Evolutionary conservation across 805 yeast species (phyloP).

Genomic region (Candida xyloterini): DNA sequence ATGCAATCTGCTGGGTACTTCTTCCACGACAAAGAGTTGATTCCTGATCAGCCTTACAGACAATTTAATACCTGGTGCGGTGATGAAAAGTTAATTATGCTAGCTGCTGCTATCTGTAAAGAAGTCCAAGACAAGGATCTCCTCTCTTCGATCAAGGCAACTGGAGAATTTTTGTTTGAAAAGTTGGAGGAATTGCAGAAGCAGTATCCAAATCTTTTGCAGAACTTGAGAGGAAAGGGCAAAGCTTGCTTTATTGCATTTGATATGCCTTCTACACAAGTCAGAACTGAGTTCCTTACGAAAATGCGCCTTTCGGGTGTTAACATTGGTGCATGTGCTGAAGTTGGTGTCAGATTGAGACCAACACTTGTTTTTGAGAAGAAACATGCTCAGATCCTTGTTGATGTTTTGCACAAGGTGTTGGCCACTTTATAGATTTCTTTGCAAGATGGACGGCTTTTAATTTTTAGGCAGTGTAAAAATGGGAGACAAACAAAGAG

Average conservation of each 20-base stretch:
- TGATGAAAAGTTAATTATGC: slow-evolving; percentile 76
- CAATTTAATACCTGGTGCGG: slow-evolving; percentile 96
- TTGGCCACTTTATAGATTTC: slow-evolving; percentile 23
- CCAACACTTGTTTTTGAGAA: slow-evolving; percentile 77
- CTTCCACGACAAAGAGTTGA: slow-evolving; percentile 69
- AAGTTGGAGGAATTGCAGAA: slow-evolving; percentile 51
- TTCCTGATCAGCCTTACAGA: slow-evolving; percentile 77
- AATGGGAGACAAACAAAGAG: slow-evolving; percentile 4
- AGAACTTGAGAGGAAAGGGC: slow-evolving; percentile 68
- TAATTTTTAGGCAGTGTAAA: slow-evolving; percentile 1
- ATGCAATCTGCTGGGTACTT: slow-evolving; percentile 88
- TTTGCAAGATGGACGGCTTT: neutral
- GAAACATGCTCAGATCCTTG: slow-evolving; percentile 71
- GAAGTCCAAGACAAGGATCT: slow-evolving; percentile 63
- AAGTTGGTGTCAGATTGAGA: slow-evolving; percentile 72
- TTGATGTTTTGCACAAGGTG: slow-evolving; percentile 42
- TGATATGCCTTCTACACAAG: slow-evolving; percentile 52
- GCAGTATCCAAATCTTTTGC: slow-evolving; percentile 51
- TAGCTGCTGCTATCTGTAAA: slow-evolving; percentile 69
- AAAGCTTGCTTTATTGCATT: slow-evolving; percentile 84
- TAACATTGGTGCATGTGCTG: slow-evolving; percentile 86
- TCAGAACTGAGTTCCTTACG: slow-evolving; percentile 59
- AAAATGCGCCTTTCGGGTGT: slow-evolving; percentile 65
- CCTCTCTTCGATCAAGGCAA: slow-evolving; percentile 50
- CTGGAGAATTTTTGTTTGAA: slow-evolving; percentile 64